Base-by-base conservation (phyloP, 2,329 filamentous ascomycete genomes). In the Fusarium sp. region DNA sequence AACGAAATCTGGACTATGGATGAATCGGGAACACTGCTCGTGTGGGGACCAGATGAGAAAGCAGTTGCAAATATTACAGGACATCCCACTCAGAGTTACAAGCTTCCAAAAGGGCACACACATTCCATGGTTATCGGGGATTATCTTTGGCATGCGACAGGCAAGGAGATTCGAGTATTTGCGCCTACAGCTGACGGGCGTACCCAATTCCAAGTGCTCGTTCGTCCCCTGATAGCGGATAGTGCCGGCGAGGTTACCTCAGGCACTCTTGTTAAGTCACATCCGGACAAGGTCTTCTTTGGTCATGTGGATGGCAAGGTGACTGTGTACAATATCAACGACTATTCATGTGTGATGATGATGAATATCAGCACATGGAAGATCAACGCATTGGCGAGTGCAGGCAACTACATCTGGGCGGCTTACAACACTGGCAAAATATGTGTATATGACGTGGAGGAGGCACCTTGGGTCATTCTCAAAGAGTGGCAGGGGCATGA, bases 401-500 rank as follows among this genome's bases (percentile, higher is more conserved):
- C 94, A 7, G 95, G 94, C 10, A 88, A 91, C 67, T 89, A 94
- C 77, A 86, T 99, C 2, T 99, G 96, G 96, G 94, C 94, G 33
- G 95, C 92, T 6, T 98, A 95, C 83, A 98, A 95, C 80, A 98
- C 93, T 0, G 96, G 96, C 21, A 97, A 92, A 87, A 90, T 97
- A 37, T 96, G 94, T 77, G 93, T 98, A 12, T 99, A 98, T 81
- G 95, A 99, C 80, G 92, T 94, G 16, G 88, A 85, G 15, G 88
- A 89, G 35, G 90, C 88, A n/a, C 95, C 95, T 0, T 99, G 96
- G 96, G 87, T 88, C 25, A 90, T 97, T 31, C 91, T 93, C 83
- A 99, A 99, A 80, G 95, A 98, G 78, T 99, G 96, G 95, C 90
- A 92, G 72, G 95, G 94, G 6, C 96, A 98, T 79, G 91, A 94